phyloP scores from a whole-genome alignment of 495 filamentous ascomycete genomes.

The Aspergillus coremiiformis region DNA sequence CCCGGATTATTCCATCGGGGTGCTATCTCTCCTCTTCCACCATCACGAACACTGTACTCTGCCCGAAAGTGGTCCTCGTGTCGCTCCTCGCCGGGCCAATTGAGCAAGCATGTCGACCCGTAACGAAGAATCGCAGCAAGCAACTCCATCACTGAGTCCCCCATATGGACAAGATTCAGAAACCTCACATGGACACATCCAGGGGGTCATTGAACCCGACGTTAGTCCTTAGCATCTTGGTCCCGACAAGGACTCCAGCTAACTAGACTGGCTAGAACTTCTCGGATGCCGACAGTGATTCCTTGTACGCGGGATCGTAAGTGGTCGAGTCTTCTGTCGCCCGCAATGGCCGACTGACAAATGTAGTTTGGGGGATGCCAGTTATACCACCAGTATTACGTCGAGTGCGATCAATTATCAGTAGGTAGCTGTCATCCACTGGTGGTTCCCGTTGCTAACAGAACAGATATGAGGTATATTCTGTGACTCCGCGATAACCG shows the following conservation, averaged over 20 bases:
- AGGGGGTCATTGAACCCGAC: constrained; percentile 24
- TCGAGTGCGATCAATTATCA: constrained; percentile 38
- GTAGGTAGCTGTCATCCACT: constrained; percentile 31
- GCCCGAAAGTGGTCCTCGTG: neutral
- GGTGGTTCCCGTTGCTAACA: neutral
- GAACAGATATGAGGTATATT: constrained; percentile 32
- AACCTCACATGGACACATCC: neutral
- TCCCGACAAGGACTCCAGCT: neutral
- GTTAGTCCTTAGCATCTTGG: constrained; percentile 13
- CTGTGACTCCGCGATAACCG: too few relatives aligned
- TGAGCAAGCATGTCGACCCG: neutral
- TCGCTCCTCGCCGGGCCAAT: neutral
- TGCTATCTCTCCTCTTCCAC: neutral
- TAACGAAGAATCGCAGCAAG: neutral
- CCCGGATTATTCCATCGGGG: neutral
- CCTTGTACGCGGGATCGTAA: constrained; percentile 28
- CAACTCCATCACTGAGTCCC: neutral
- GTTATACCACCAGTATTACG: constrained; percentile 31
- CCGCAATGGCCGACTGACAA: neutral
- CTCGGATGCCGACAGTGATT: constrained; percentile 19
- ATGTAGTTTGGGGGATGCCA: constrained; percentile 21
- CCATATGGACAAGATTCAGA: neutral
- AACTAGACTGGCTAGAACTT: constrained; percentile 14
- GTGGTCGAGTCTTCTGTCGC: constrained; percentile 3
- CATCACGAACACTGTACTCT: neutral